Percentiles rank a stretch among this genome's conserved stretches.
phyloP scores from a whole-genome alignment of 2,329 filamentous ascomycete genomes.

The Calonectria multiphialidica region DNA sequence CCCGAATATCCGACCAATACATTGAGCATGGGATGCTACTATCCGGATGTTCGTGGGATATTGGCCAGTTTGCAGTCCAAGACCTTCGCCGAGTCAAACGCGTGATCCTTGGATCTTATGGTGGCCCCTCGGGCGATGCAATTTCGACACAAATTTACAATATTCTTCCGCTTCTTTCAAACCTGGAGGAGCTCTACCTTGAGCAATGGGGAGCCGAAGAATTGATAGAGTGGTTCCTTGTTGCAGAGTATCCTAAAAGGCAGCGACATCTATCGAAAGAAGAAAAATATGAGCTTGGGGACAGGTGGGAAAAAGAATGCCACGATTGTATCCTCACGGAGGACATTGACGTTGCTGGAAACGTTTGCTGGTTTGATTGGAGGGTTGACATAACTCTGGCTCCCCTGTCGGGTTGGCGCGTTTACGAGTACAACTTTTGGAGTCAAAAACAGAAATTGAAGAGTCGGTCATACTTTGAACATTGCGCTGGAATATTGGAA shows the following conservation, averaged over 20 bases:
- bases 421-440: not conserved
- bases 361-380: not conserved
- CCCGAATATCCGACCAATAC: not conserved
- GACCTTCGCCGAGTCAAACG: not conserved
- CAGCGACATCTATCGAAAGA: too few species aligned
- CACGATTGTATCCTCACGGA: not conserved
- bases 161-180: not conserved
- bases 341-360: not conserved
- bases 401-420: not conserved
- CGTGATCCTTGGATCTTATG: not conserved
- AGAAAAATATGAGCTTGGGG: not conserved
- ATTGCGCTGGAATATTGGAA: not conserved
- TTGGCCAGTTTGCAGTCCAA: not conserved
- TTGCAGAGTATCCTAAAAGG: too few species aligned
- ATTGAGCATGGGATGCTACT: not conserved
- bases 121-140: not conserved
- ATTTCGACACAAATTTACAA: not conserved
- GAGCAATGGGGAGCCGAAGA: not conserved
- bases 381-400: not conserved
- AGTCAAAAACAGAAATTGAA: not conserved
- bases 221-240: not conserved
- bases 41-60: not conserved
- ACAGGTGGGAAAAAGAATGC: not conserved
- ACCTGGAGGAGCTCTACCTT: not conserved
- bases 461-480: not conserved